Conservation (phyloP, 768 basidiomycete genomes). For the Phaffia tasmanica region DNA sequence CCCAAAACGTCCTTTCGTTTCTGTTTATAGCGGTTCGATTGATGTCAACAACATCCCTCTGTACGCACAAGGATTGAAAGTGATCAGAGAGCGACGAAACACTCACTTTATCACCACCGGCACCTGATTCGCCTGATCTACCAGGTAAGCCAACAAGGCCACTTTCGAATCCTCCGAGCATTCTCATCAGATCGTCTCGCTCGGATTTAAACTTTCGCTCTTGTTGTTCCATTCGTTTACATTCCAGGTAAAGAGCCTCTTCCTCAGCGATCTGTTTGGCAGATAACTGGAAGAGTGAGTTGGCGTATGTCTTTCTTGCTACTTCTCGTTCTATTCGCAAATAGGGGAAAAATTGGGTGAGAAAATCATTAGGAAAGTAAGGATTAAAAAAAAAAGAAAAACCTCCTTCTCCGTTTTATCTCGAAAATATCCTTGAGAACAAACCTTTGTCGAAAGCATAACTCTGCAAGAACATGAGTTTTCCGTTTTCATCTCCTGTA, state of each 20-base stretch:
- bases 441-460: conserved; percentile 82
- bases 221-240: conserved; percentile 88
- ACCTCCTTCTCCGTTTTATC: neutral
- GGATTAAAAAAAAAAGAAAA: neutral
- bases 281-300: conserved; percentile 76
- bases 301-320: conserved; percentile 75
- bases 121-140: conserved; percentile 20
- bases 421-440: conserved; percentile 21
- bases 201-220: conserved; percentile 80
- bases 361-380: neutral
- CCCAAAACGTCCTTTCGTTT: conserved; percentile 33
- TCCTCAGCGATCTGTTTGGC: conserved; percentile 85
- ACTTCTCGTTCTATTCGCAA: conserved; percentile 60
- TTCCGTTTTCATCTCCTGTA: conserved; percentile 72
- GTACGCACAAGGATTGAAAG: neutral
- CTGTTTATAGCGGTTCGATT: conserved; percentile 18
- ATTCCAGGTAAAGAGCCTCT: conserved; percentile 83
- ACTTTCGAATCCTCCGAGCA: conserved; percentile 42
- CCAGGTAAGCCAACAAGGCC: conserved; percentile 31
- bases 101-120: conserved; percentile 35
- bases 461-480: conserved; percentile 54
- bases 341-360: neutral
- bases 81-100: neutral
- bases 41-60: conserved; percentile 1
- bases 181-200: conserved; percentile 72